Evolutionary conservation across 805 yeast species (phyloP), one percentile per base, ranked within the genome.

Genomic region (Aciculoconidium aculeatum): DNA sequence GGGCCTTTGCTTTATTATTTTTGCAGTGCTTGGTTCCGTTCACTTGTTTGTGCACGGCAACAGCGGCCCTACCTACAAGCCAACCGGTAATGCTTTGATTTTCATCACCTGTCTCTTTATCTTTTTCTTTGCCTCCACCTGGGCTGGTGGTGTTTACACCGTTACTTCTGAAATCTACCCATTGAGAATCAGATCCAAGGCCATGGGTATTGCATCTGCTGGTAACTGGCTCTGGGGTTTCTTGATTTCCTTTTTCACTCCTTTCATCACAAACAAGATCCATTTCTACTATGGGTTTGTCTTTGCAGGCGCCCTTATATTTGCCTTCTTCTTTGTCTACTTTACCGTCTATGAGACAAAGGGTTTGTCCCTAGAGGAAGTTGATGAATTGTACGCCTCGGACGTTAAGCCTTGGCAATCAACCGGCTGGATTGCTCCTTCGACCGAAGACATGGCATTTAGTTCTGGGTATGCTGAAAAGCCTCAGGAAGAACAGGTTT

Each of bases 331-430:
- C 56, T 84, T 79, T 50, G 81, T 82, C 30, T 75, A 69, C 66
- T 75, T 83, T 65, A 67, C 68, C 41, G 75, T 84, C 36, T 77
- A 78, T 45, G 88, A 82, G 58, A 84, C 94, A 32, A 77, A 75
- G 61, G 94, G 92, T 32, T 70, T 83, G 43, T 70, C 84, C 21
- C 69, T 84, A 51, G 94, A 84, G 61, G 86, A 83, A 58, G 84
- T 83, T 39, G 87, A 82, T 53, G 77, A 71, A 47, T 61, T 77
- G 65, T 80, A 76, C 46, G 65, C 66, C 21, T 51, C 58, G 26
- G 53, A 48, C 30, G 34, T 58, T 21, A 34, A 40, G 13, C 59
- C 68, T 14, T 58, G 65, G 65, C 45, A 56, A 31, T 55, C 80
- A 6, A 29, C 61, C 17, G 48, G 47, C 32, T 78, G 73, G 75